These are phyloP conservation scores for Linum trigynum DNA, from an alignment of 345 rosid genomes.

Conservation along the genomic window DNA sequence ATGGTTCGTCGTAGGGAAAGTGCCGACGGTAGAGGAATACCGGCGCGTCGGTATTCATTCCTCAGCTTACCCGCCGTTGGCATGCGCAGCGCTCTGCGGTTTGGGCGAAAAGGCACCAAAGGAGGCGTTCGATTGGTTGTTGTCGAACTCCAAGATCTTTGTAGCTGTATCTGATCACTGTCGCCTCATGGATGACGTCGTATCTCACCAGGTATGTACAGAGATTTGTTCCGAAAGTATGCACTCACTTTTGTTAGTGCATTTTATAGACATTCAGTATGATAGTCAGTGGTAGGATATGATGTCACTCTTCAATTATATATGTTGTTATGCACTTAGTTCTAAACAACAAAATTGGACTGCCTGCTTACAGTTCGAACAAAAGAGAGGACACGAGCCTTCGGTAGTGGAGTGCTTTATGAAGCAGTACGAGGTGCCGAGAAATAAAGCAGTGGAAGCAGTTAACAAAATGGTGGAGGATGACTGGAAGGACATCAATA, in stretches of 20 bases:
- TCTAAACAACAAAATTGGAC: too few species aligned
- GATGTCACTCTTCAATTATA: too few species aligned
- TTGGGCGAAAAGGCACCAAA: constrained; percentile 8
- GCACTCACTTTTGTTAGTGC: too few species aligned
- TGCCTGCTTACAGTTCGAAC: constrained; percentile 11
- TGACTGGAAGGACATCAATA: constrained; percentile 26
- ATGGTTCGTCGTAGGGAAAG: constrained; percentile 7
- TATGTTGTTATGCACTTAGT: too few species aligned
- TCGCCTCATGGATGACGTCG: constrained; percentile 9
- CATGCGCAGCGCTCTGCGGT: not conserved
- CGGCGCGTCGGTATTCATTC: not conserved
- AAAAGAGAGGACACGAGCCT: constrained; percentile 12
- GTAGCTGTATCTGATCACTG: not conserved
- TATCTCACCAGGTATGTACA: constrained; percentile 10
- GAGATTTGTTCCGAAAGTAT: too few species aligned
- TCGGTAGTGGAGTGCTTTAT: constrained; percentile 12
- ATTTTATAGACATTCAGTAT: too few species aligned
- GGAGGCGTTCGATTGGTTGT: constrained; percentile 15
- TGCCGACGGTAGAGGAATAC: constrained; percentile 13
- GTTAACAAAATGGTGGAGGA: not conserved
- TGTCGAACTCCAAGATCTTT: not conserved
- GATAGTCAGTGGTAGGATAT: too few species aligned
- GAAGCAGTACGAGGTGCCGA: constrained; percentile 10
- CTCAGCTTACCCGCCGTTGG: not conserved
- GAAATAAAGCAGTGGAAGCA: constrained; percentile 5